Evolutionary conservation across 1,139 yeast species (phyloP), one percentile per base, ranked within the genome.

Genomic region (Yamadazyma blattariae): DNA sequence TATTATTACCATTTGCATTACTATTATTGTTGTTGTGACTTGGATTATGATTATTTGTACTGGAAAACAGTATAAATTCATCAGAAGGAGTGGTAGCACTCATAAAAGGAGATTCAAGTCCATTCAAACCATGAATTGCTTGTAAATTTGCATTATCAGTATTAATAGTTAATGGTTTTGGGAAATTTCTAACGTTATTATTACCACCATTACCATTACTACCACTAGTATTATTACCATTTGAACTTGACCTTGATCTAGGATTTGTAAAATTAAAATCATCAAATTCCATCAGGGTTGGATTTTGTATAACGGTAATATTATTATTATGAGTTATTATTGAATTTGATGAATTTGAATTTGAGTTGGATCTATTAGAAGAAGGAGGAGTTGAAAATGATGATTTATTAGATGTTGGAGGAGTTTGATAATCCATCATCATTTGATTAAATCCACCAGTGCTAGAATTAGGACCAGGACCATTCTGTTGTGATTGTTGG

Each of bases 361-460:
- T 18, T 8, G 12, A 19, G 12, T 18, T 18, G 5, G 23, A 9
- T 10, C 11, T 10, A 32, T 25, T 22, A 18, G 34, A 18, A 24
- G 17, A 17, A 11, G 32, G 34, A 7, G 61, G 62, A 2, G 54
- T 50, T 11, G 62, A 57, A 25, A 60, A 39, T 7, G 71, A 61
- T 19, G 64, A 57, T 45, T 66, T 68, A 33, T 55, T 55, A 3
- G 70, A 62, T 18, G 52, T 45, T n/a, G 73, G 72, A 1, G 74
- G 74, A 1, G 74, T 68, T 40, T 66, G 71, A 41, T 63, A 66
- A 37, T 68, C 73, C 58, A 61, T 54, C 68, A 64, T 62, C 67
- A 64, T 61, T 22, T 36, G 34, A 35, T 44, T 44, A 19, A 46
- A 40, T 12, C 46, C 44, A n/a, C n/a, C n/a, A n/a, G n/a, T n/a